Base-by-base conservation (phyloP, 2,329 filamentous ascomycete species). In the Xylaria sp. region DNA sequence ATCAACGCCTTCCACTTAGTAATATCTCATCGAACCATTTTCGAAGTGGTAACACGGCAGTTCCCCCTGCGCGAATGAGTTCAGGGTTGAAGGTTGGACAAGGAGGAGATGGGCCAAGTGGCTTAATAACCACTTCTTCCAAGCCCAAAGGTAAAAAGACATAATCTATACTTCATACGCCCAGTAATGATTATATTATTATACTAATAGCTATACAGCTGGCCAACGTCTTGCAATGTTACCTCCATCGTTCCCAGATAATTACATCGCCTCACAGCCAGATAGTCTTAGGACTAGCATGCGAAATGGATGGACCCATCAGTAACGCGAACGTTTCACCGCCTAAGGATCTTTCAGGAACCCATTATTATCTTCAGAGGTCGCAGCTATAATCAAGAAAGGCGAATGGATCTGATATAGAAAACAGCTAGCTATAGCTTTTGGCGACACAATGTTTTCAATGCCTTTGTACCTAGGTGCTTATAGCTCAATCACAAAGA, bases 31-130 rank as follows among this genome's bases (percentile, higher is more conserved):
- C 73, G 10, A 72, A 64, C 27, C 68, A 61, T 45, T 42, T 71
- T 53, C 70, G 71, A 57, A 63, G 61, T 13, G 27, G 61, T 10
- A 67, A 65, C 25, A 53, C 53, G 15, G 68, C 65, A 29, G 66
- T 73, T 13, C 72, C 75, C 39, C 45, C 70, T 17, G 68, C 71
- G 25, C 73, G 76, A 39, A 61, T 78, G 63, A 77, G 74, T 55
- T 77, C 76, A 13, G 75, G 76, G 0, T 51, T 77, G 50, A 78
- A 76, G 49, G 58, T 71, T 7, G 73, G 76, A 25, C 73, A 75
- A 33, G 69, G 70, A 22, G 69, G 67, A 36, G 63, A 63, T 20
- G 60, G 60, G 29, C 22, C 64, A 9, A 63, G 66, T 25, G 65
- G 68, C 5, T 69, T 74, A 27, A 20, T 59, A 3, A 45, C 61